Conservation (phyloP, 2,329 filamentous ascomycete species). For the Paracamarosporium sp. region DNA sequence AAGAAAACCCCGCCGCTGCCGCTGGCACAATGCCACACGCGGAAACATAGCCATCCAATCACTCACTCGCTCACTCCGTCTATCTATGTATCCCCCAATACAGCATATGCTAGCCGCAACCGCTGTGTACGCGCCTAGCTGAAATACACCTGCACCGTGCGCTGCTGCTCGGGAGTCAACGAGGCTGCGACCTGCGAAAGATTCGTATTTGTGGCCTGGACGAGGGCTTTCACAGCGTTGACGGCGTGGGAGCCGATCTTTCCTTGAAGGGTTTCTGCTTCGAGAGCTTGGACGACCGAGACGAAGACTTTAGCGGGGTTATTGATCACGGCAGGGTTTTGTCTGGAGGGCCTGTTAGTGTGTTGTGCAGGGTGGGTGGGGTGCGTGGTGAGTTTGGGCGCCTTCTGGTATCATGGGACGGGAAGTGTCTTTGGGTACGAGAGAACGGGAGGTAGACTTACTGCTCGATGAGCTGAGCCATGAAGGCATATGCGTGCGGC, state of each 20-base stretch:
- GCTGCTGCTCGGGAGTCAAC: conserved; percentile 81
- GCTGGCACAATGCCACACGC: too few relatives aligned
- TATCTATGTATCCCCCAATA: conserved; percentile 2
- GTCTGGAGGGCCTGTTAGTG: conserved; percentile 59
- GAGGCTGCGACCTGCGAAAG: conserved; percentile 76
- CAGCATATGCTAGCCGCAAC: background rate
- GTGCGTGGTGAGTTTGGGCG: background rate
- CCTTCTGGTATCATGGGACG: too few relatives aligned
- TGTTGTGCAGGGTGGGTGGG: background rate
- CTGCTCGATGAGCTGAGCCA: conserved; percentile 92
- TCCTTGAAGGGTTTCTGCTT: conserved; percentile 87
- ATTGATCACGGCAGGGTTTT: conserved; percentile 80
- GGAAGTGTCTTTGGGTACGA: background rate
- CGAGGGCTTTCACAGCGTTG: conserved; percentile 76
- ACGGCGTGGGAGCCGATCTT: conserved; percentile 81
- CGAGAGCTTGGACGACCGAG: conserved; percentile 85
- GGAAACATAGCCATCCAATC: background rate
- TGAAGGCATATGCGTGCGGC: conserved; percentile 91
- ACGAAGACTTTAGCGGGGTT: conserved; percentile 84
- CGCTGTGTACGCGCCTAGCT: conserved; percentile 53
- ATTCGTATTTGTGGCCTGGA: conserved; percentile 76
- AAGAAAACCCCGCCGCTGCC: too few relatives aligned
- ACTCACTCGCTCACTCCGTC: background rate
- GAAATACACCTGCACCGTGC: conserved; percentile 79
- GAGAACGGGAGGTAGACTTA: conserved; percentile 62